These are phyloP conservation scores for Tripterygium wilfordii DNA, from an alignment of 177 flowering plant genomes.

Conservation along the genomic window DNA sequence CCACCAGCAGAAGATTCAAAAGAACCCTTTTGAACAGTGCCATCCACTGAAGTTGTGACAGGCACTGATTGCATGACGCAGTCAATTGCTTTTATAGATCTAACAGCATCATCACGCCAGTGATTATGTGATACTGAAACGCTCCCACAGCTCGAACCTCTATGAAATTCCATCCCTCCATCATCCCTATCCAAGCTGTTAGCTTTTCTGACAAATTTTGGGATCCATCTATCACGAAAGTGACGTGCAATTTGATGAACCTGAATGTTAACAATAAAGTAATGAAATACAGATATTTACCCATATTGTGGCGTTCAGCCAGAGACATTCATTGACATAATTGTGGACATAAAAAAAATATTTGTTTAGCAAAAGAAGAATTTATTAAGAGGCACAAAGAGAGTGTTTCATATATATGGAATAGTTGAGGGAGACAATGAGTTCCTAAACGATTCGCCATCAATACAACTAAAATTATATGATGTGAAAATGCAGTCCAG, in stretches of 20 bases:
- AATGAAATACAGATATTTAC: too few relatives aligned
- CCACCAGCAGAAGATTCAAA: slow-evolving; percentile 20
- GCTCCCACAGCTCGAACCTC: slow-evolving; percentile 26
- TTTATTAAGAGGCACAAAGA: too few relatives aligned
- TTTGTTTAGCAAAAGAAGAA: too few relatives aligned
- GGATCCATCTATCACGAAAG: slow-evolving; percentile 81
- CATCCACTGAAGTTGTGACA: slow-evolving; percentile 14
- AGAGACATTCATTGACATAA: too few relatives aligned
- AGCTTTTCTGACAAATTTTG: slow-evolving; percentile 35
- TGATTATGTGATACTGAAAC: slow-evolving; percentile 23
- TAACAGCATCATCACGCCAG: slow-evolving; percentile 32
- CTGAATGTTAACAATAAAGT: slow-evolving; percentile 25
- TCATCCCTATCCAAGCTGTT: slow-evolving; percentile 43
- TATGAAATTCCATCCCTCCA: slow-evolving; percentile 29
- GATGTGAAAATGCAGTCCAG: not conserved
- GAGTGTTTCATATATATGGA: too few relatives aligned
- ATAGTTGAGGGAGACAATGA: too few relatives aligned
- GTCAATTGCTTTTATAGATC: slow-evolving; percentile 34
- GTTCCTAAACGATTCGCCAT: too few relatives aligned
- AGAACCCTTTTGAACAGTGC: slow-evolving; percentile 17
- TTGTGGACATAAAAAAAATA: too few relatives aligned
- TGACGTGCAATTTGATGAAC: slow-evolving; percentile 84
- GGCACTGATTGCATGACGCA: slow-evolving; percentile 16
- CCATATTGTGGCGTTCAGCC: too few relatives aligned
- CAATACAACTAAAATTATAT: not conserved